phyloP scores from a whole-genome alignment of 352 stramenopile species.

The Pythium scleroteichum region DNA sequence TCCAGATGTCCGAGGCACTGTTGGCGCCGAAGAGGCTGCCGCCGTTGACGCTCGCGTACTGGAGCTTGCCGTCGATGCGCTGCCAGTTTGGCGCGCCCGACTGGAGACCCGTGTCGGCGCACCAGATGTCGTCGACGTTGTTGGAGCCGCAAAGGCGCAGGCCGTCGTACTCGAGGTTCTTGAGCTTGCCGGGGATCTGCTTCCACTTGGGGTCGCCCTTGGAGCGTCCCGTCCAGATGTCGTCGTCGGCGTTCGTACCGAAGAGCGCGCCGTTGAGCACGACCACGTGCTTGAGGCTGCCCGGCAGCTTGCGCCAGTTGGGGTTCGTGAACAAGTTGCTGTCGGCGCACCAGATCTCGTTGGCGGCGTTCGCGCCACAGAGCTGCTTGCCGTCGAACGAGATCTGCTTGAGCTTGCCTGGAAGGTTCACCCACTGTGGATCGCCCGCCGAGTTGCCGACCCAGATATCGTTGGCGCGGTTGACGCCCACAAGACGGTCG shows the following conservation, averaged over 20 bases:
- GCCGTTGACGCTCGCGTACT: slow-evolving; percentile 8
- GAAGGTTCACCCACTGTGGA: slow-evolving; percentile 16
- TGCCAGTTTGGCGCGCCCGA: slow-evolving; percentile 16
- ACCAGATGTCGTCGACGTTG: slow-evolving; percentile 16
- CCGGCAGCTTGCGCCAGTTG: slow-evolving; percentile 25
- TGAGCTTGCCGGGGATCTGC: slow-evolving; percentile 20
- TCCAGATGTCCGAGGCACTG: slow-evolving; percentile 7
- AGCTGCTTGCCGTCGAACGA: slow-evolving; percentile 33
- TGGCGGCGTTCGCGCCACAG: slow-evolving; percentile 15
- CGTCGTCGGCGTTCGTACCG: slow-evolving; percentile 22
- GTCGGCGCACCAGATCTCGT: slow-evolving; percentile 34
- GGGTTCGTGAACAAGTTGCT: slow-evolving; percentile 13
- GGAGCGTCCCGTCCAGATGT: slow-evolving; percentile 22
- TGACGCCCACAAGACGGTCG: slow-evolving; percentile 25
- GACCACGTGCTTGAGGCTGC: slow-evolving; percentile 27
- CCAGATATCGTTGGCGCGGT: slow-evolving; percentile 21
- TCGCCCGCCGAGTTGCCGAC: slow-evolving; percentile 3
- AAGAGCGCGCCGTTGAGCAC: slow-evolving; percentile 31
- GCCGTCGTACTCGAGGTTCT: slow-evolving; percentile 31
- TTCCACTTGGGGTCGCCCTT: slow-evolving; percentile 25
- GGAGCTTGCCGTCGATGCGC: slow-evolving; percentile 14
- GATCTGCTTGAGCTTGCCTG: slow-evolving; percentile 23
- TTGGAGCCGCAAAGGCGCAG: slow-evolving; percentile 25
- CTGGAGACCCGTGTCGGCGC: slow-evolving; percentile 14
- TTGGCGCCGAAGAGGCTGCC: slow-evolving; percentile 9